Base-by-base conservation (phyloP, 2,329 filamentous ascomycete genomes). In the Aphanoascus verrucosus region DNA sequence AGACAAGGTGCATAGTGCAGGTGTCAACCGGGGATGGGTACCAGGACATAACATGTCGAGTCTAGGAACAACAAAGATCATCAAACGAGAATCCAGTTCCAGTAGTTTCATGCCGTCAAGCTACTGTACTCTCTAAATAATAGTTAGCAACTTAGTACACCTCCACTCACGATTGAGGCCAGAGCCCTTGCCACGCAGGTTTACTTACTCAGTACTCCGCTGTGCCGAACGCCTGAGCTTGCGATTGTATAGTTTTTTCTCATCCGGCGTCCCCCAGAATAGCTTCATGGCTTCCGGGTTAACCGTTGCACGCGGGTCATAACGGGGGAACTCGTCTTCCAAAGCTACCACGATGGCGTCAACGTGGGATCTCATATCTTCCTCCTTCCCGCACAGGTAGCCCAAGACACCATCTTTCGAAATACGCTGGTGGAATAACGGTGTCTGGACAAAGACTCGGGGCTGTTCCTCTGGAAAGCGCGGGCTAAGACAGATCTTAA, bases 391-490 rank as follows among this genome's bases (percentile, higher is more conserved):
- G 0, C 83, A 82, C 52, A 82, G 83, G 68, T 97, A 97, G 69
- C 90, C 96, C 0, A 90, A 78, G 0, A 86, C 84, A 1, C 90
- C 89, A 56, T 88, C 84, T 12, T 79, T 74, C 3, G 89, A 85
- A 45, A 98, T 85, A 12, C 88, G 83, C 60, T 95, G 86, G 63
- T 97, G 93, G 68, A 91, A 96, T 15, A 97, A 78, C 3, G 80
- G 78, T 0, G 88, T 91, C 62, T 89, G 80, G 58, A 96, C 83
- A 57, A 78, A 83, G 53, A 90, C 85, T 34, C 91, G 83, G 20
- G 91, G 93, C 62, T 95, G 88, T 61, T 94, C 87, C 40, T 87
- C 81, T 0, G 93, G 93, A 63, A 96, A 97, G 5, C 82, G 80
- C 5, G 88, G 84, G 62, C 88, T 94, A 62, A 97, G 84, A 62